Evolutionary conservation across 2,329 filamentous ascomycete species (phyloP).

Genomic region (Tolypocladium sp.): DNA sequence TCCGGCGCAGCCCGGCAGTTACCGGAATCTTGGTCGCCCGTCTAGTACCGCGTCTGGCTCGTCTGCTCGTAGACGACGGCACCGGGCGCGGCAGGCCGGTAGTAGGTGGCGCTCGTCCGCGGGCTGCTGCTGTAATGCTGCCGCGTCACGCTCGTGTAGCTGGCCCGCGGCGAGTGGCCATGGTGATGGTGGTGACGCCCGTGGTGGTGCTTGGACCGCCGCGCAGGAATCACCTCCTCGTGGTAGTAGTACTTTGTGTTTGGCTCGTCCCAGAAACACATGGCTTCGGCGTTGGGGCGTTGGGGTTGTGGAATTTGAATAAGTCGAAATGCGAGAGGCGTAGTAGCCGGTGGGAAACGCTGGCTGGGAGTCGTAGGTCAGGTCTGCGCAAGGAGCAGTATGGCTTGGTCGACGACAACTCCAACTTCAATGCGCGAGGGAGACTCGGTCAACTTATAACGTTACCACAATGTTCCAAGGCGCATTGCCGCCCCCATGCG

Average conservation of each 20-base stretch:
- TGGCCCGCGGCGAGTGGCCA: slow-evolving; percentile 28
- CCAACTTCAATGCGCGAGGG: background rate
- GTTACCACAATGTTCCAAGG: background rate
- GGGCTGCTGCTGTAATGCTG: slow-evolving; percentile 30
- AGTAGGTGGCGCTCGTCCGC: slow-evolving; percentile 25
- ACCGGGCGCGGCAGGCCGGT: slow-evolving; percentile 10
- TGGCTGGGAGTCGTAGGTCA: background rate
- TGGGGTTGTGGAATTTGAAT: background rate
- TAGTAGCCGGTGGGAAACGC: background rate
- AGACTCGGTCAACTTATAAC: background rate
- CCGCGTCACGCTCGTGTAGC: slow-evolving; percentile 30
- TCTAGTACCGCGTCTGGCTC: slow-evolving; percentile 21
- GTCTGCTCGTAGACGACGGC: slow-evolving; percentile 31
- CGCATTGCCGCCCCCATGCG: background rate
- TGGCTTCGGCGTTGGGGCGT: slow-evolving; percentile 10
- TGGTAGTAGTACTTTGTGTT: slow-evolving; percentile 44
- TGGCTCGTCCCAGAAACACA: slow-evolving; percentile 41
- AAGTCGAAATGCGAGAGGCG: background rate
- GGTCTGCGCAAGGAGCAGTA: too few species aligned
- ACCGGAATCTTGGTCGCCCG: background rate
- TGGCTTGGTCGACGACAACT: background rate
- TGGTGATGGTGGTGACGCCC: slow-evolving; percentile 24
- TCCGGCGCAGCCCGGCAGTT: background rate
- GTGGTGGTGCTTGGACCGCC: slow-evolving; percentile 24
- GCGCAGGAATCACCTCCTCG: slow-evolving; percentile 41